Base-by-base conservation (phyloP, 1,139 yeast genomes). In the Suhomyces terraborum region DNA sequence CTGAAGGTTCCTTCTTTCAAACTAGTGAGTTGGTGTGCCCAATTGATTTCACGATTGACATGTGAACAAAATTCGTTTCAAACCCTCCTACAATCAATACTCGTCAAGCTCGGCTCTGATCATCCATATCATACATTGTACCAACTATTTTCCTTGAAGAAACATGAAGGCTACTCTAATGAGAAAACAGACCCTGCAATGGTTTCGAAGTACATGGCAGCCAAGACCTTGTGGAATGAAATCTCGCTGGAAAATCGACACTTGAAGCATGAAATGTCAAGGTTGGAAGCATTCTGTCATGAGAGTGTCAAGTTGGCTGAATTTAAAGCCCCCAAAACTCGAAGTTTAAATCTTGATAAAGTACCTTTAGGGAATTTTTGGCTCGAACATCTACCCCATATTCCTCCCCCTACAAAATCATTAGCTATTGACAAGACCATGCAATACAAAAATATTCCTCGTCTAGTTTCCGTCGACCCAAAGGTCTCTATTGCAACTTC, bases 81-180 rank as follows among this genome's bases (percentile, higher is more conserved):
- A 53, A 51, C 46, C 1, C 58, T 76, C 0, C 63, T 93, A 30
- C 74, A 73, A 32, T 49, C 54, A 1, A 59, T 89, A 6, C 64
- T 91, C 13, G 53, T 67, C 3, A 60, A 70, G 4, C 60, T 88
- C 18, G 75, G 88, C 40, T 48, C 53, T 8, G 73, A 75, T 21
- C 91, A 89, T 54, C 98, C 98, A 0, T 80, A 72, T 58, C 98
- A 93, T 51, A 70, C 88, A 0, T 57, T 89, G 3, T 89, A 88
- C 57, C 77, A 82, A 35, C 61, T 91, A 19, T 67, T 82, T 46
- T 82, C 87, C 12, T 66, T 84, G 48, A 64, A 71, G 27, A 62
- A 74, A 16, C 79, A 80, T 51, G 73, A 72, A 31, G 52, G 53
- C 6, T 53, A 55, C 38, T 64, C 66, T 0, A 51, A 57, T 4